phyloP scores from a whole-genome alignment of 2,329 filamentous ascomycete species.

The Cadophora gregata region DNA sequence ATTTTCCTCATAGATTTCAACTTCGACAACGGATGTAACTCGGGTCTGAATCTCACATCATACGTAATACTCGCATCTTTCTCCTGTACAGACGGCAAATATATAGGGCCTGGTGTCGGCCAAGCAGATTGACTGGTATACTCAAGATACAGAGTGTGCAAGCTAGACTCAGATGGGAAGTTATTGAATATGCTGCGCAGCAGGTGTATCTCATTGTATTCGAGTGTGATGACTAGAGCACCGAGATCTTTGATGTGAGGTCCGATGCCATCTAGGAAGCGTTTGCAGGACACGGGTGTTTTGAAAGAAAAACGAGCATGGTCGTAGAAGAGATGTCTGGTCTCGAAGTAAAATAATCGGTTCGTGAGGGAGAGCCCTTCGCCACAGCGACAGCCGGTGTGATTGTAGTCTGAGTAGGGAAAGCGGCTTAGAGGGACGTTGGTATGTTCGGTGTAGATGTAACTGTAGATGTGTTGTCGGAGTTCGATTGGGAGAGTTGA shows the following conservation, averaged over 20 bases:
- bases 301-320: constrained; percentile 25
- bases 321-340: constrained; percentile 25
- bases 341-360: constrained; percentile 26
- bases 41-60: constrained; percentile 20
- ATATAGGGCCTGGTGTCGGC: not conserved
- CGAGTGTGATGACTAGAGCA: constrained; percentile 10
- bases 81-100: constrained; percentile 8
- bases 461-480: constrained; percentile 28
- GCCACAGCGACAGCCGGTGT: constrained; percentile 27
- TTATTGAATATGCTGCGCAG: constrained; percentile 16
- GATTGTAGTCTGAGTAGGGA: not conserved
- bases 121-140: not conserved
- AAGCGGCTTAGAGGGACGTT: not conserved
- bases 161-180: not conserved
- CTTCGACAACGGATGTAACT: constrained; percentile 22
- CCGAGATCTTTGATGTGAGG: constrained; percentile 13
- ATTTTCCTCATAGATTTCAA: constrained; percentile 21
- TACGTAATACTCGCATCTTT: constrained; percentile 8
- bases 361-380: constrained; percentile 26
- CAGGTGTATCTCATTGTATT: not conserved
- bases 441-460: constrained; percentile 24
- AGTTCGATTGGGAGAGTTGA: constrained; percentile 30
- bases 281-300: not conserved
- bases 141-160: constrained; percentile 14
- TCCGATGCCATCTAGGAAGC: constrained; percentile 22